Percentiles rank a stretch among this genome's conserved stretches.
Conservation (phyloP, 208 protist species). For the Blastocrithidia nonstop region DNA sequence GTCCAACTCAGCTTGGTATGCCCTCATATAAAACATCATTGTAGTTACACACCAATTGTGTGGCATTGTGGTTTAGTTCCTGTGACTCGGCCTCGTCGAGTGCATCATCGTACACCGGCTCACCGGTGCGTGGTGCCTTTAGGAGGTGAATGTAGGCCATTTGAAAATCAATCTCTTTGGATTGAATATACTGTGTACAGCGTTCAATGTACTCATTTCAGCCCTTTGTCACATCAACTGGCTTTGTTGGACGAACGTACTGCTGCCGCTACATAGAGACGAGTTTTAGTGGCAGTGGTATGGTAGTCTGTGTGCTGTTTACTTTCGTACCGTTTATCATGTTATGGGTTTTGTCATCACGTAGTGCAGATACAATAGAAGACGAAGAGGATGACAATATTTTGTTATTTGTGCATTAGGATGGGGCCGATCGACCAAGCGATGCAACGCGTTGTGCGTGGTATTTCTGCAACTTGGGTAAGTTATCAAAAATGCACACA, state of each 20-base stretch:
- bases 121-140: conserved; percentile 44
- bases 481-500: conserved; percentile 68
- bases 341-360: neutral
- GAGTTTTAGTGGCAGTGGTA: neutral
- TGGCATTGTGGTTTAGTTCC: conserved; percentile 11
- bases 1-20: conserved; percentile 21
- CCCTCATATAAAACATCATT: conserved; percentile 1
- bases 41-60: conserved; percentile 32
- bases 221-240: neutral
- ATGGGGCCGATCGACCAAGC: conserved; percentile 25
- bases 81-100: conserved; percentile 36
- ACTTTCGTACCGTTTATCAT: neutral
- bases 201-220: conserved; percentile 56
- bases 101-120: conserved; percentile 34
- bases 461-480: conserved; percentile 56
- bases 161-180: conserved; percentile 15
- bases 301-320: neutral
- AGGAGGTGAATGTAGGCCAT: conserved; percentile 47
- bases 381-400: too few relatives aligned
- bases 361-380: neutral
- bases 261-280: neutral
- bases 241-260: neutral
- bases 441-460: conserved; percentile 28
- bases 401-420: conserved; percentile 7
- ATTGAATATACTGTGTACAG: conserved; percentile 39